phyloP scores from a whole-genome alignment of 805 yeast species.

The Ogataea thermomethanolica region DNA sequence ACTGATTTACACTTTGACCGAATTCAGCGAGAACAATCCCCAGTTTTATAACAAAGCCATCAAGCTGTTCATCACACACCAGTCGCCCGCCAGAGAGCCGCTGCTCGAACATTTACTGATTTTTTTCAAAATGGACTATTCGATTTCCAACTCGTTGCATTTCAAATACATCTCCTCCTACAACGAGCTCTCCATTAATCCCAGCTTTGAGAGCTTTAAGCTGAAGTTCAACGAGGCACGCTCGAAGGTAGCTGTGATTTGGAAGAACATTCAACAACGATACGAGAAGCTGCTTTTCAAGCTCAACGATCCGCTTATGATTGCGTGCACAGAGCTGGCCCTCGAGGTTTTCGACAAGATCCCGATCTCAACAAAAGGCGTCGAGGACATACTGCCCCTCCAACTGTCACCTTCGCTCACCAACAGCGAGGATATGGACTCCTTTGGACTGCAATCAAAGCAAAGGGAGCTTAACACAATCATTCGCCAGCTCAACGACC shows the following conservation, averaged over 20 bases:
- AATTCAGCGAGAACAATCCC: conserved; percentile 34
- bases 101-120: conserved; percentile 65
- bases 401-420: conserved; percentile 24
- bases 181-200: conserved; percentile 62
- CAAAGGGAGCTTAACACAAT: conserved; percentile 40
- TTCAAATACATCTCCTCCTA: conserved; percentile 67
- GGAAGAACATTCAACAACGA: conserved; percentile 57
- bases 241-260: conserved; percentile 57
- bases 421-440: conserved; percentile 39
- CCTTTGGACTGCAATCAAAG: conserved; percentile 38
- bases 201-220: conserved; percentile 61
- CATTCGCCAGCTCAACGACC: conserved; percentile 52
- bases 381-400: conserved; percentile 32
- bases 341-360: conserved; percentile 60
- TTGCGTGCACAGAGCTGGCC: conserved; percentile 50
- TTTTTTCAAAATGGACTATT: conserved; percentile 64
- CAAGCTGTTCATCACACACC: conserved; percentile 62
- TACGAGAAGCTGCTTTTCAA: conserved; percentile 41
- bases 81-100: conserved; percentile 69
- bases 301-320: conserved; percentile 40
- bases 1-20: conserved; percentile 46
- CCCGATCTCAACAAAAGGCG: conserved; percentile 43
- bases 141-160: conserved; percentile 70
- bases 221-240: conserved; percentile 60
- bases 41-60: conserved; percentile 39